phyloP scores from a whole-genome alignment of 1,284 basidiomycete genomes.

The Calocybe gambosa region DNA sequence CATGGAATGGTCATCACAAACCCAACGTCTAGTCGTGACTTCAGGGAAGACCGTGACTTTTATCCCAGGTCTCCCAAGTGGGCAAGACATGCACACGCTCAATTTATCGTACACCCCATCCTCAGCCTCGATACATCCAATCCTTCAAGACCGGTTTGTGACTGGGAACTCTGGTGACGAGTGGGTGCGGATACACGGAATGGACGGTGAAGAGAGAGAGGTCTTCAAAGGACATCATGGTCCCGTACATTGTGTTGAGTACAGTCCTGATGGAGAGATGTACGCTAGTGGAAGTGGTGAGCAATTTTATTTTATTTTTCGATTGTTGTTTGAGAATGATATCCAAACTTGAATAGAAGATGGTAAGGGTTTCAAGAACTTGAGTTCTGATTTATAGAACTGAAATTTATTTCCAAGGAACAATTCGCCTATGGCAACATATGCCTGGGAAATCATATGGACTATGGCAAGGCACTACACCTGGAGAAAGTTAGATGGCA shows the following conservation, averaged over 20 bases:
- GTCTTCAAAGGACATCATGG: slow-evolving; percentile 97
- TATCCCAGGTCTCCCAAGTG: slow-evolving; percentile 59
- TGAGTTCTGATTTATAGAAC: background rate
- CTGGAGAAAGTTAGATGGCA: slow-evolving; percentile 43
- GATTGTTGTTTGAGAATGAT: slow-evolving; percentile 11
- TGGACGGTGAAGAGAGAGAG: slow-evolving; percentile 86
- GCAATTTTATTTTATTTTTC: slow-evolving; percentile 25
- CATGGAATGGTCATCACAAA: slow-evolving; percentile 87
- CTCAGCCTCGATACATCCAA: slow-evolving; percentile 89
- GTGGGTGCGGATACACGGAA: slow-evolving; percentile 93
- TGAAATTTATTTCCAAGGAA: slow-evolving; percentile 42
- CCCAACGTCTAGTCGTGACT: slow-evolving; percentile 83
- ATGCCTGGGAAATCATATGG: slow-evolving; percentile 91
- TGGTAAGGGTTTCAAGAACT: slow-evolving; percentile 36
- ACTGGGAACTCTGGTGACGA: slow-evolving; percentile 89
- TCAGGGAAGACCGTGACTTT: slow-evolving; percentile 91
- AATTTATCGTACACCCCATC: slow-evolving; percentile 81
- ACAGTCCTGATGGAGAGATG: slow-evolving; percentile 96
- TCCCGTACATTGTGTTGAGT: slow-evolving; percentile 91
- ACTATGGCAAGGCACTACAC: slow-evolving; percentile 73
- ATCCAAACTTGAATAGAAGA: slow-evolving; percentile 47
- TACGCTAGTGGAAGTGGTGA: slow-evolving; percentile 93
- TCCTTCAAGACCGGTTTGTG: slow-evolving; percentile 84
- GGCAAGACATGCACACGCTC: slow-evolving; percentile 56
- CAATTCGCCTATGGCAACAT: slow-evolving; percentile 96